Base-by-base conservation (phyloP, 306 rosid genomes). In the Chamaecrista fasciculata region DNA sequence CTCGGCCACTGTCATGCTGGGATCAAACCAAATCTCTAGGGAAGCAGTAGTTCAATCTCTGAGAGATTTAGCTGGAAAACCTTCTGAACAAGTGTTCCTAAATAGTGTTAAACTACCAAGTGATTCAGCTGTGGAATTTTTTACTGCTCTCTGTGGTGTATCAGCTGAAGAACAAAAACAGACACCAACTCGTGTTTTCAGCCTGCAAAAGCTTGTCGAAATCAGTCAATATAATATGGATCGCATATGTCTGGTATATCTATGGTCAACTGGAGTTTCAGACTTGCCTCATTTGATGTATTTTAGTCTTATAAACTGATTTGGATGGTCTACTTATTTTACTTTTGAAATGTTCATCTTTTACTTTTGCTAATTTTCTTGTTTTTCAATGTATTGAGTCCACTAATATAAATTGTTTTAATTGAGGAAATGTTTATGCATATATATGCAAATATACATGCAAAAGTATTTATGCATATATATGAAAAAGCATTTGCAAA, bases 121-220 rank as follows among this genome's bases (percentile, higher is more conserved):
- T 77, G 98, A 93, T 76, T 85, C 98, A 60, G 68, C 90, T 29
- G 97, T 93, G 77, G 98, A 93, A 75, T 93, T 93, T 82, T 86
- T 93, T 82, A 88, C 85, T 77, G 98, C 98, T 62, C 94, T 93
- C 66, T 93, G 98, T 53, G 90, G 97, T 73, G 98, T 90, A 69
- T 93, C 98, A n/a, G 94, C 94, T 50, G 98, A 93, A 79, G 98
- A 93, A 80, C 86, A 90, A 66, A 90, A 88, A 69, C 98, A 93
- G 83, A 77, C 80, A 21, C 97, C 97, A 44, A 94, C 96, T 52
- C 98, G 98, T 64, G 98, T 93, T 77, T 93, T 88, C 86, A 90
- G 98, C 85, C 78, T 93, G 92, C 98, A 93, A 74, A 93, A 93
- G 75, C 98, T 93, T 77, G 97, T 93, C 70, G 98, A 93, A 79